Evolutionary conservation across 345 rosid genomes (phyloP), one percentile per base, ranked within the genome.

Genomic region (Eucalyptus viminalis): DNA sequence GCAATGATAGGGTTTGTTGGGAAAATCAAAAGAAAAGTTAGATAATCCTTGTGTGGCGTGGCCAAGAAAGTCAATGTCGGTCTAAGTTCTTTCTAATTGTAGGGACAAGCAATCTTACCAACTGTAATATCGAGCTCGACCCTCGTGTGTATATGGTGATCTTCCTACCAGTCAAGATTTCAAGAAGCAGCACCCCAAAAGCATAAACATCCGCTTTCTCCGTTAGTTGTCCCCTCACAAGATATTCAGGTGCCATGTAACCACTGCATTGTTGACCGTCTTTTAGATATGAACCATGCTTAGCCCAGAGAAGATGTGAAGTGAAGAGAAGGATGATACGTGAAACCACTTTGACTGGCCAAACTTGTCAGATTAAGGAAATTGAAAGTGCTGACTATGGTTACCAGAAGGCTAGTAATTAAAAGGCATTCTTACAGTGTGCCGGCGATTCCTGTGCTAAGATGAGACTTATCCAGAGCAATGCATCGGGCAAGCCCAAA

Each of bases 181-280:
- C 98, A 17, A 95, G 93, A 83, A 94, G 91, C 37, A 97, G 89
- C 88, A 97, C 97, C 88, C 98, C 98, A n/a, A 94, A 96, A 44
- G 96, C 95, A 88, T 95, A 95, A 62, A 97, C 96, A 90, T 97
- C 99, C 51, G 95, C 95, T 88, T 96, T 96, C 92, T 97, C 96
- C 44, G 98, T 94, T 54, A 95, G 88, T 76, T 95, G 95, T 43
- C 98, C 98, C 49, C 93, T 90, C 69, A 95, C 91, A 14, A 96
- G 95, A 92, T 96, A 97, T 58, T 96, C 99, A 2, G 97, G 98
- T 89, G 99, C 99, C 95, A 97, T 93, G 86, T 97, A 97, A 85
- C 99, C 99, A 27, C 99, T 95, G 89, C 49, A 90, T 88, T 51
- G 69, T 67, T 13, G 8, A 80, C 21, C 31, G 1, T 25, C 11